Conservation (phyloP, 352 stramenopile genomes). For the Phytophthora tubulina region DNA sequence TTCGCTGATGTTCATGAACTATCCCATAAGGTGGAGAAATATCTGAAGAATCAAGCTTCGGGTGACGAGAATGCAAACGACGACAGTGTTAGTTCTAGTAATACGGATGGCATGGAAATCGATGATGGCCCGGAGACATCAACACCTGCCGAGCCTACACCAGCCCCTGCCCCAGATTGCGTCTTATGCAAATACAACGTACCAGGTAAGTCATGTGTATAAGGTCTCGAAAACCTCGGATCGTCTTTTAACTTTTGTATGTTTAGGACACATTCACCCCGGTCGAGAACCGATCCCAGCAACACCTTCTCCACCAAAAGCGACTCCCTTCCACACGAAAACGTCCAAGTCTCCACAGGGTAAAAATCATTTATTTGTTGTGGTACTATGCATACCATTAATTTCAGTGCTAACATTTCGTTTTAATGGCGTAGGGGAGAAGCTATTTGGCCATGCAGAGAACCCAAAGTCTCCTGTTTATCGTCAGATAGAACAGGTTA, state of each 20-base stretch:
- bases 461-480: conserved; percentile 73
- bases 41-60: conserved; percentile 34
- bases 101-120: conserved; percentile 35
- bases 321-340: conserved; percentile 36
- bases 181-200: conserved; percentile 88
- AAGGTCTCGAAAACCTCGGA: neutral
- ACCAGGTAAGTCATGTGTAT: conserved; percentile 44
- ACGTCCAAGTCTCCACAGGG: conserved; percentile 36
- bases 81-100: conserved; percentile 19
- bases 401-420: conserved; percentile 3
- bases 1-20: conserved; percentile 68
- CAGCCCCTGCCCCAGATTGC: conserved; percentile 44
- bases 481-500: conserved; percentile 64
- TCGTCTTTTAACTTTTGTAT: neutral
- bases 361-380: conserved; percentile 13
- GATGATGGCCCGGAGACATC: conserved; percentile 24
- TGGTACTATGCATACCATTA: neutral
- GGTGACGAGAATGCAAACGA: conserved; percentile 20
- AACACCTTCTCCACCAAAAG: conserved; percentile 16
- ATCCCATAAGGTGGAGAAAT: conserved; percentile 52
- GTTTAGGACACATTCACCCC: conserved; percentile 73
- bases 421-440: conserved; percentile 40
- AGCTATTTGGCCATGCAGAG: conserved; percentile 55
- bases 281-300: conserved; percentile 48
- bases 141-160: conserved; percentile 22